Conservation (phyloP, 805 yeast species). For the Dipodascus albidus region DNA sequence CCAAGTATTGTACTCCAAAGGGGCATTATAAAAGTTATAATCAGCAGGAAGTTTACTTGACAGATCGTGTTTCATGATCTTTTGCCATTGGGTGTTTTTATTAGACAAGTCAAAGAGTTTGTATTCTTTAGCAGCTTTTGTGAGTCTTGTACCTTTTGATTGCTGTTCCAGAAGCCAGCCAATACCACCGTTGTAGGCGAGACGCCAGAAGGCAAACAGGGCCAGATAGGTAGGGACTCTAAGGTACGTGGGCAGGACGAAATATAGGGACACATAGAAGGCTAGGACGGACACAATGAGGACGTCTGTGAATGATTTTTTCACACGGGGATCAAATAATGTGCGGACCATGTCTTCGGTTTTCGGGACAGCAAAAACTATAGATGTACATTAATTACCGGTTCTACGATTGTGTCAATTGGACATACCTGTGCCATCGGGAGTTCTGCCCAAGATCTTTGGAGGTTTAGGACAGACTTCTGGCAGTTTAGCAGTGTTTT, state of each 20-base stretch:
- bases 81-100: conserved; percentile 26
- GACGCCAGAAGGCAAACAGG: conserved; percentile 63
- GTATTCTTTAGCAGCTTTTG: conserved; percentile 36
- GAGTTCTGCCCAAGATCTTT: conserved; percentile 18
- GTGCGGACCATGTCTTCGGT: conserved; percentile 82
- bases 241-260: conserved; percentile 16
- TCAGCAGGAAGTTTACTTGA: conserved; percentile 31
- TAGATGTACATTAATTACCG: not conserved
- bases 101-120: conserved; percentile 32
- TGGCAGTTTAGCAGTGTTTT: conserved; percentile 28
- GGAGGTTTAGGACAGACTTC: conserved; percentile 42
- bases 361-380: conserved; percentile 34
- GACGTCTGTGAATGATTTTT: conserved; percentile 57
- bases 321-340: conserved; percentile 61
- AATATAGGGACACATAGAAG: conserved; percentile 23
- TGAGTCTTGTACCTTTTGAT: conserved; percentile 44
- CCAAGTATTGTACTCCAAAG: conserved; percentile 78
- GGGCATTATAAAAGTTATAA: conserved; percentile 32
- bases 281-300: conserved; percentile 38
- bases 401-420: not conserved
- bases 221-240: conserved; percentile 34
- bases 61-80: conserved; percentile 35
- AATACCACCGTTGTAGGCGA: conserved; percentile 68
- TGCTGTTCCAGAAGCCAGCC: conserved; percentile 59
- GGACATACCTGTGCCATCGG: conserved; percentile 21